Evolutionary conservation across 2,329 filamentous ascomycete species (phyloP).

Genomic region (Aspergillus niger): DNA sequence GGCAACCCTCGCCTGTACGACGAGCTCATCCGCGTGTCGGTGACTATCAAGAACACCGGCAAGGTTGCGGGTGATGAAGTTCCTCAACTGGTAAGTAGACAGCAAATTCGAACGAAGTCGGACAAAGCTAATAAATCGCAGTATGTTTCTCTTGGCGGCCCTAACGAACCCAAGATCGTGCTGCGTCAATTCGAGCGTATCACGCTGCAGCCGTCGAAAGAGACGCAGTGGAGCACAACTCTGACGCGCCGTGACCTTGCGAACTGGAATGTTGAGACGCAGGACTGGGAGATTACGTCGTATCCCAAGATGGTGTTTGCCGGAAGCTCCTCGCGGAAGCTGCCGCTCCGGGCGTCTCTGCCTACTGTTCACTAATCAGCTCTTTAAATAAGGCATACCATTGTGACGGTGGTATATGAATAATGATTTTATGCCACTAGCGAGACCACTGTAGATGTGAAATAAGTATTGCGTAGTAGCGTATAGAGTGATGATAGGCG

Average conservation of each 20-base stretch:
- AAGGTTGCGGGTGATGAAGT: slow-evolving; percentile 54
- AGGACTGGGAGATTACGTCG: slow-evolving; percentile 75
- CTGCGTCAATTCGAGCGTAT: slow-evolving; percentile 83
- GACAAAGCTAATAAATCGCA: slow-evolving; percentile 19
- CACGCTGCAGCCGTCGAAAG: slow-evolving; percentile 68
- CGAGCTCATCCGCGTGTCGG: slow-evolving; percentile 51
- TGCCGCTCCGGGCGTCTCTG: slow-evolving; percentile 50
- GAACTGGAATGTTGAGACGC: slow-evolving; percentile 77
- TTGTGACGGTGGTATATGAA: not conserved
- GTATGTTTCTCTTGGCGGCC: slow-evolving; percentile 79
- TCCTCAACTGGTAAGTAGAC: slow-evolving; percentile 49
- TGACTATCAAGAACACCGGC: slow-evolving; percentile 56
- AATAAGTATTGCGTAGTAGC: not conserved
- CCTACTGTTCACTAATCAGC: slow-evolving; percentile 28
- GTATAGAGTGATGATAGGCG: not conserved
- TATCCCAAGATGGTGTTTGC: slow-evolving; percentile 63
- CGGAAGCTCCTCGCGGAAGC: slow-evolving; percentile 60
- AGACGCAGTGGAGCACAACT: slow-evolving; percentile 65
- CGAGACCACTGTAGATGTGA: too few species aligned
- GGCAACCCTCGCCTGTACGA: slow-evolving; percentile 61
- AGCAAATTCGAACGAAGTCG: not conserved
- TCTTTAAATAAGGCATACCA: too few species aligned
- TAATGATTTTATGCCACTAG: not conserved
- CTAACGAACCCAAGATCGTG: slow-evolving; percentile 65
- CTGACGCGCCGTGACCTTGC: slow-evolving; percentile 79